Conservation (phyloP, 176 grass and related monocot species). For the Chloris gayana region DNA sequence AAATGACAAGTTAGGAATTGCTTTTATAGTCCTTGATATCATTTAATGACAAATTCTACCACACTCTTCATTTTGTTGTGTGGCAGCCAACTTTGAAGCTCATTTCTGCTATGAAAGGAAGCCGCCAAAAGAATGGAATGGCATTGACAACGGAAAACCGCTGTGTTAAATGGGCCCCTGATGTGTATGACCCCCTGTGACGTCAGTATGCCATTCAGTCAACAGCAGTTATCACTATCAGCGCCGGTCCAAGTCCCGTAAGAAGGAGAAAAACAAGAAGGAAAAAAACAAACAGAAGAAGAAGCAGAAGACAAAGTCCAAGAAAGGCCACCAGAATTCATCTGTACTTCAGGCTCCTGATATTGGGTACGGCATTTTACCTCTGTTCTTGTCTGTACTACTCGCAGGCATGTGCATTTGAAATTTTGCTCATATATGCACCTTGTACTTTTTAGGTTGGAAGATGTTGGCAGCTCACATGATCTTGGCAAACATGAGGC, state of each 20-base stretch:
- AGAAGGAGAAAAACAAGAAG: constrained; percentile 57
- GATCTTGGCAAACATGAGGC: constrained; percentile 21
- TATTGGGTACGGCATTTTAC: constrained; percentile 33
- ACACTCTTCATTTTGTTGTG: background rate
- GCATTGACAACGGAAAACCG: constrained; percentile 24
- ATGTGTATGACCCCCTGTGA: constrained; percentile 75
- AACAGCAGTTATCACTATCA: constrained; percentile 49
- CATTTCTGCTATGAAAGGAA: constrained; percentile 72
- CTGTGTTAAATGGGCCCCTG: constrained; percentile 64
- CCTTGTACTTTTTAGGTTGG: constrained; percentile 26
- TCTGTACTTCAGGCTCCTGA: constrained; percentile 27
- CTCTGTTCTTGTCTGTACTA: background rate
- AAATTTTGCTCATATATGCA: background rate
- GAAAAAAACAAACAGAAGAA: constrained; percentile 69
- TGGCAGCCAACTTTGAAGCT: constrained; percentile 41
- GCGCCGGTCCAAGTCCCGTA: constrained; percentile 49
- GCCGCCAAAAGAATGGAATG: constrained; percentile 52
- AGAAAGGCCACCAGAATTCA: constrained; percentile 37
- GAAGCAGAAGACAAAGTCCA: constrained; percentile 55
- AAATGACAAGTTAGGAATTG: background rate
- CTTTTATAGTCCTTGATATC: background rate
- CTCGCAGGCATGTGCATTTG: background rate
- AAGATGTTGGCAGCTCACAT: constrained; percentile 3
- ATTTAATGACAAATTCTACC: background rate
- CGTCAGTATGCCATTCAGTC: constrained; percentile 62